phyloP scores from a whole-genome alignment of 1,284 basidiomycete genomes.

The Baeospora myosura region DNA sequence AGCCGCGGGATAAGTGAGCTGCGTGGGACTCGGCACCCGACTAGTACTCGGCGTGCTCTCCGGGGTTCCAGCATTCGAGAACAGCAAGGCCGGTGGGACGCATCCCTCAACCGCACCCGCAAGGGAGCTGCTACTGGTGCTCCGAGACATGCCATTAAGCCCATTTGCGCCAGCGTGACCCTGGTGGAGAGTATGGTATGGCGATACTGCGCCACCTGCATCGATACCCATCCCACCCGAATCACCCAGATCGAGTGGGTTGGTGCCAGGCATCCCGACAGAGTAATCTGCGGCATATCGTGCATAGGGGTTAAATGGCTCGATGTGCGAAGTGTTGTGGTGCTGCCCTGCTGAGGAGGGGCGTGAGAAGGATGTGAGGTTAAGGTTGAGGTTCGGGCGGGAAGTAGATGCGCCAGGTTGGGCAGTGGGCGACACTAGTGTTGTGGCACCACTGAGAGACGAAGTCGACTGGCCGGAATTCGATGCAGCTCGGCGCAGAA shows the following conservation, averaged over 20 bases:
- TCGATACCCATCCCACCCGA: constrained; percentile 15
- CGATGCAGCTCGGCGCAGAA: constrained; percentile 4
- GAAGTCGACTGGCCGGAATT: neutral
- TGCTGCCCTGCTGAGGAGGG: constrained; percentile 19
- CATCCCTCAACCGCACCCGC: constrained; percentile 28
- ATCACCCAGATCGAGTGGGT: constrained; percentile 24
- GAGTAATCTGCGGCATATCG: constrained; percentile 57
- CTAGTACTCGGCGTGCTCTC: constrained; percentile 18
- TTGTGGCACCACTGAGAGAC: no score
- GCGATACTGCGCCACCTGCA: neutral
- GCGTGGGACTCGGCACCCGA: constrained; percentile 12
- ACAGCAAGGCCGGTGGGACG: constrained; percentile 61
- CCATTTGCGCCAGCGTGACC: constrained; percentile 13
- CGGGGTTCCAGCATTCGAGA: constrained; percentile 25
- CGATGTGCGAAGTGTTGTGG: constrained; percentile 28
- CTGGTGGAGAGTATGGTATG: neutral
- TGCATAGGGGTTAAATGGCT: constrained; percentile 45
- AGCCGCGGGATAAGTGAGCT: constrained; percentile 17
- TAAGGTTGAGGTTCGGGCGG: constrained; percentile 17
- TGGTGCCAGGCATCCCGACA: constrained; percentile 51
- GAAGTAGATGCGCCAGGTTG: neutral
- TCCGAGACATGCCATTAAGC: constrained; percentile 20
- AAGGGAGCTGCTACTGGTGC: no score
- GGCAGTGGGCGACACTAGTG: neutral
- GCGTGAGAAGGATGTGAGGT: constrained; percentile 17